Conservation (phyloP, 2,329 filamentous ascomycete species). For the Fusarium sororula region DNA sequence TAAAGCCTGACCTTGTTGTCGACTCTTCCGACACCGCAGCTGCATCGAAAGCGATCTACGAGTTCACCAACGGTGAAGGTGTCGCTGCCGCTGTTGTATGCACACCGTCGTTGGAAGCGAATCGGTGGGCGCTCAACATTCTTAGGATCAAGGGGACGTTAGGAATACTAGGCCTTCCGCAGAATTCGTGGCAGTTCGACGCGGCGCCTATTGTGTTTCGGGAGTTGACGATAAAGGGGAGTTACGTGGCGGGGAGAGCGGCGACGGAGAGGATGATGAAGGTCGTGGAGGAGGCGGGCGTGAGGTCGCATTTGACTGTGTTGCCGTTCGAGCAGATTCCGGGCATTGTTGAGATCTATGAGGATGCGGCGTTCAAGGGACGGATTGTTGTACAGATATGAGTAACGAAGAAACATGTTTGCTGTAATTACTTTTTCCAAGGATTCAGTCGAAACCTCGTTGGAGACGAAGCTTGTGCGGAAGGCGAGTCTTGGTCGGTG, state of each 20-base stretch:
- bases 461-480: no score
- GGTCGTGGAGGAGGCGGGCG: neutral
- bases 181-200: neutral
- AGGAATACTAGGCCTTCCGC: conserved; percentile 1
- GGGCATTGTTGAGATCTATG: neutral
- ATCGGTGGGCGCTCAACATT: conserved; percentile 1
- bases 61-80: neutral
- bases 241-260: neutral
- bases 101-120: neutral
- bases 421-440: no score
- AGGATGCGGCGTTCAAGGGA: conserved; percentile 4
- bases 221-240: neutral
- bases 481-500: neutral
- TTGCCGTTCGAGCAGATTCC: conserved; percentile 2
- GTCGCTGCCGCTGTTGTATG: neutral
- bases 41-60: neutral
- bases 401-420: neutral
- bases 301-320: conserved; percentile 4
- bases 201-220: conserved; percentile 3
- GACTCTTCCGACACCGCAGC: neutral
- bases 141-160: conserved; percentile 2
- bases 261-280: conserved; percentile 7
- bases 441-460: accelerated
- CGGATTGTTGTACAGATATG: conserved; percentile 1
- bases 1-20: neutral